A percentile compares a stretch with the other conserved stretches of the same genome.
Conservation (phyloP, 768 basidiomycete genomes). For the Leccinellum rugosiceps region DNA sequence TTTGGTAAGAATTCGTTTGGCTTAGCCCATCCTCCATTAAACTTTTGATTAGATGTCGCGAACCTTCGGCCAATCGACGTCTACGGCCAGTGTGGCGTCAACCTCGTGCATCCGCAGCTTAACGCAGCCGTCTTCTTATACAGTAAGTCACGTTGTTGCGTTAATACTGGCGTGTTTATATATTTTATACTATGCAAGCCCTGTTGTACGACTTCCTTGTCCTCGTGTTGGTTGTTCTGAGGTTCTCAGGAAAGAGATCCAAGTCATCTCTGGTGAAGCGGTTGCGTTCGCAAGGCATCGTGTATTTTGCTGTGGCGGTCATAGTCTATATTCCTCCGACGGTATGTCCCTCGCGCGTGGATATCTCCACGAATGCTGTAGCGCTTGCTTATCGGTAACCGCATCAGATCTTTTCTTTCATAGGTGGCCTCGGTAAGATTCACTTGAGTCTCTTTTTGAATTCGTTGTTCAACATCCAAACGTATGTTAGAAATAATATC, state of each 20-base stretch:
- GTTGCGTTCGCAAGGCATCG: constrained; percentile 17
- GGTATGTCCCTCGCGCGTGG: not conserved
- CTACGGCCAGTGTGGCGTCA: not conserved
- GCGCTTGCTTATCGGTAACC: no score
- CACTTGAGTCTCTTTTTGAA: not conserved
- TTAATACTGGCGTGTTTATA: not conserved
- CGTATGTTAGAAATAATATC: constrained; percentile 1
- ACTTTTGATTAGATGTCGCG: constrained; percentile 12
- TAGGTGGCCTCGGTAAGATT: constrained; percentile 1
- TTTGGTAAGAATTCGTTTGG: constrained; percentile 3
- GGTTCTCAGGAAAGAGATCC: constrained; percentile 12
- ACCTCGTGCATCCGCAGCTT: not conserved
- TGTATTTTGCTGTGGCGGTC: constrained; percentile 17
- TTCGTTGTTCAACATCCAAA: not conserved
- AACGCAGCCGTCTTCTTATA: constrained; percentile 15
- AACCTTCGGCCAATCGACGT: not conserved
- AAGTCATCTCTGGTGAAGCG: constrained; percentile 15
- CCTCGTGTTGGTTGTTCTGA: constrained; percentile 13
- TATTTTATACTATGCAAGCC: constrained; percentile 6
- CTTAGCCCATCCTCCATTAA: not conserved
- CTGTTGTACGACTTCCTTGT: constrained; percentile 19
- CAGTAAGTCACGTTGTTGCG: constrained; percentile 6
- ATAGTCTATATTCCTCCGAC: constrained; percentile 16
- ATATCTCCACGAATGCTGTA: no score
- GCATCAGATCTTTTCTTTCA: constrained; percentile 13